Base-by-base conservation (phyloP, 805 yeast genomes). In the Candida adriatica region DNA sequence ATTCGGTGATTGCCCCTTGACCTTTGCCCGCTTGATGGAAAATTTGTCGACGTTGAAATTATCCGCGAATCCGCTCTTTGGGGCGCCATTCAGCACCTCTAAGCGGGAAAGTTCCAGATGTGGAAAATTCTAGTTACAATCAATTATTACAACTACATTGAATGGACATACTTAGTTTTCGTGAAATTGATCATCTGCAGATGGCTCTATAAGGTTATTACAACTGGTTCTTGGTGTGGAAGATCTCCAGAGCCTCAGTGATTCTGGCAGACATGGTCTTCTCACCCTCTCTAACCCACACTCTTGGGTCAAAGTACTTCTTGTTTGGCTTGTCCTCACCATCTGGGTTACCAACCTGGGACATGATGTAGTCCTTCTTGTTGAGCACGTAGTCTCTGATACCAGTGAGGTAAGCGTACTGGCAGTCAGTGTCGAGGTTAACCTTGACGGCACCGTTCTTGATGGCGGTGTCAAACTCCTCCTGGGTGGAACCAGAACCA, bases 221-320 rank as follows among this genome's bases (percentile, higher is more conserved):
- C 48, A 79, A 59, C 61, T 71, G 76, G 62, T 63, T 64, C 58
- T 71, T 67, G 52, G 94, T 71, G 73, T 79, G 87, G 95, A 92
- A 92, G 60, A 84, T 70, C 31, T 65, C 70, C 62, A 92, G 73
- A 56, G 94, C 94, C 63, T 77, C 80, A 42, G 82, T 50, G 57
- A 92, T 73, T 79, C 96, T 85, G 50, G 64, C 68, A 49, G 78
- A 50, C 96, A 92, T 90, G 60, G 96, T 87, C 87, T 87, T 87
- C 77, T 92, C 98, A 76, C 98, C 97, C 73, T 90, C 97, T 78
- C 97, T 88, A 50, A 92, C 96, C 98, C 98, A 92, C 68, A 88
- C 97, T 80, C 98, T 90, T 71, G 98, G 98, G 73, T 92, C 98
- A 62, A 86, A 92, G 86, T 70, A 87, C 75, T 92, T 92, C 88